phyloP scores from a whole-genome alignment of 495 filamentous ascomycete genomes.

The Tuber brumale region DNA sequence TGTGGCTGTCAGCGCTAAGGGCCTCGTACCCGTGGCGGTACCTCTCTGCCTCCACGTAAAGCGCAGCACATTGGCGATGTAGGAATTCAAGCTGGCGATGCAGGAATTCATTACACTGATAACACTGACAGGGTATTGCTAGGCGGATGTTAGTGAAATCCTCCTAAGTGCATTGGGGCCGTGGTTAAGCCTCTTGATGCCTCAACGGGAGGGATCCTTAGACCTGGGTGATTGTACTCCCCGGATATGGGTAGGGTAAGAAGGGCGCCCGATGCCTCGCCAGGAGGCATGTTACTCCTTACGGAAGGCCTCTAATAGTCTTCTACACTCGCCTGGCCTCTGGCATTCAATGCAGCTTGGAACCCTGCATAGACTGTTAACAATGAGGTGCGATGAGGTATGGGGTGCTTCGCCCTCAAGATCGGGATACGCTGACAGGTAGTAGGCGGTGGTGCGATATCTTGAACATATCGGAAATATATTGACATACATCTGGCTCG shows the following conservation, averaged over 20 bases:
- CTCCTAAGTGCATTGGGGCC: no score
- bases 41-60: not conserved
- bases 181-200: not conserved
- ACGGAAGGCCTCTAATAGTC: conserved; percentile 11
- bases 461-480: conserved; percentile 14
- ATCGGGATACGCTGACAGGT: not conserved
- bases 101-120: not conserved
- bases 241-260: no score
- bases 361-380: conserved; percentile 18
- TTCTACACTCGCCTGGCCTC: conserved; percentile 11
- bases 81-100: not conserved
- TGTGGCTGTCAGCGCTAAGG: not conserved
- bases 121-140: not conserved
- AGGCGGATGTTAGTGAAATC: not conserved
- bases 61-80: not conserved
- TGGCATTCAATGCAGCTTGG: conserved; percentile 18
- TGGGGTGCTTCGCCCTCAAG: rapidly evolving
- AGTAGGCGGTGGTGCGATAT: conserved; percentile 19
- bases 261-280: no score
- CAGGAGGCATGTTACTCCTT: no score
- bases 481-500: conserved; percentile 12
- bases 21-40: not conserved
- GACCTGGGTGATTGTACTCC: not conserved
- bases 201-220: not conserved
- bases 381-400: conserved; percentile 17